Evolutionary conservation across 1,284 basidiomycete species (phyloP).

Genomic region (Sutorius eximius): DNA sequence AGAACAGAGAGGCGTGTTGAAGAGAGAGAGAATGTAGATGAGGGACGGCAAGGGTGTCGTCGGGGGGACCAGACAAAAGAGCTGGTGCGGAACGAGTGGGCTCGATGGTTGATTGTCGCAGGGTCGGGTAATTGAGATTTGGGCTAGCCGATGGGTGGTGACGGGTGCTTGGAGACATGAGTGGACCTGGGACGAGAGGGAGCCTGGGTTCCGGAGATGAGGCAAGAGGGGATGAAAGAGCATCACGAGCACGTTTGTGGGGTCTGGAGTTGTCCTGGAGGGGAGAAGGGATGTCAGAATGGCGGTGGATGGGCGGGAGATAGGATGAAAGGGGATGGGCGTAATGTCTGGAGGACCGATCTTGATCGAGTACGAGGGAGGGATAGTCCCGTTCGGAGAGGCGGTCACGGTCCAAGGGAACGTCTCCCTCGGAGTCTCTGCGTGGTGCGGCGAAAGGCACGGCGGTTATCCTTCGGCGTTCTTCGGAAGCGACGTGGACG

Average conservation of each 20-base stretch:
- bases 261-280: slow-evolving; percentile 19
- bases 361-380: slow-evolving; percentile 7
- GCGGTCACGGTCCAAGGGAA: neutral
- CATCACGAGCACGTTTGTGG: slow-evolving; percentile 24
- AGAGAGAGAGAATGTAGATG: slow-evolving; percentile 3
- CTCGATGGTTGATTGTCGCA: slow-evolving; percentile 22
- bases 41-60: slow-evolving; percentile 8
- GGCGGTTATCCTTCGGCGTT: slow-evolving; percentile 42
- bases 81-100: slow-evolving; percentile 9
- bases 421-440: neutral
- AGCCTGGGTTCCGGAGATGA: slow-evolving; percentile 12
- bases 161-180: slow-evolving; percentile 17
- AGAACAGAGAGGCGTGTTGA: slow-evolving; percentile 16
- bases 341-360: slow-evolving; percentile 3
- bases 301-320: neutral
- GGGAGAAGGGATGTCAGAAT: slow-evolving; percentile 4
- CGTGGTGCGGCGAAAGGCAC: neutral
- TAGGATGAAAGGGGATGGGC: neutral
- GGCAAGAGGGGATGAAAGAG: slow-evolving; percentile 9
- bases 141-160: slow-evolving; percentile 24
- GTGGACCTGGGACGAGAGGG: slow-evolving; percentile 1
- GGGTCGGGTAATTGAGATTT: slow-evolving; percentile 21
- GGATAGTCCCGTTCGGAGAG: neutral
- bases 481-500: slow-evolving; percentile 55
- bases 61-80: neutral